Base-by-base conservation (phyloP, 768 basidiomycete species). In the Russula sp. region DNA sequence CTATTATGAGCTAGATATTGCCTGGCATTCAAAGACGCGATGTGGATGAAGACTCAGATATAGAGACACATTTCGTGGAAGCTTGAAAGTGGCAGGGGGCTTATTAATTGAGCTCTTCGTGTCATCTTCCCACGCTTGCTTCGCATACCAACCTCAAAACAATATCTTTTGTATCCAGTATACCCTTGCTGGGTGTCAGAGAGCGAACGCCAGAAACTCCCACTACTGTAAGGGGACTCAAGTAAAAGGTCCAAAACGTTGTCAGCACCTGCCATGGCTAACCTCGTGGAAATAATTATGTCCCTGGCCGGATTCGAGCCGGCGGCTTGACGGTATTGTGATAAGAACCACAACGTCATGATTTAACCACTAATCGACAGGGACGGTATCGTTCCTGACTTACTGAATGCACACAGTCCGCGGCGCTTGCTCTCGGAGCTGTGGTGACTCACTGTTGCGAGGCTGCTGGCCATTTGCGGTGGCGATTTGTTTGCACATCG, bases 281-380 rank as follows among this genome's bases (percentile, higher is more conserved):
- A 37, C 6, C 2, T 11, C 10, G 35, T 14, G 4, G 40, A 42
- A 42, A 42, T 16, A 20, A 47, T 20, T 0, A 20, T 64, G 63
- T 64, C 63, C 63, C 59, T 45, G 59, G 63, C 54, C 54, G 63
- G 63, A 64, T 27, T 64, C 58, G 63, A 64, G 54, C 63, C 63
- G 54, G 58, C 63, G 58, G 63, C 63, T 64, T 60, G 63, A 64
- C 58, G 58, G 63, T 20, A 32, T 50, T 56, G 58, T 42, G 47
- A 49, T 1, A 5, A 4, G 1, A 13, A 39, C 63, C 63, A 64
- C 63, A 64, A 64, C 63, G 63, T 64, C 63, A 60, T 64, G 63
- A 64, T 64, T 64, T 64, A 16, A 64, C 63, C 63, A 64, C 63
- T 60, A 64, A 64, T 64, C 63, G 63, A 64, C 59, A 51, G 54